Evolutionary conservation across 352 stramenopile species (phyloP).

Genomic region (Phytophthora cryptogea): DNA sequence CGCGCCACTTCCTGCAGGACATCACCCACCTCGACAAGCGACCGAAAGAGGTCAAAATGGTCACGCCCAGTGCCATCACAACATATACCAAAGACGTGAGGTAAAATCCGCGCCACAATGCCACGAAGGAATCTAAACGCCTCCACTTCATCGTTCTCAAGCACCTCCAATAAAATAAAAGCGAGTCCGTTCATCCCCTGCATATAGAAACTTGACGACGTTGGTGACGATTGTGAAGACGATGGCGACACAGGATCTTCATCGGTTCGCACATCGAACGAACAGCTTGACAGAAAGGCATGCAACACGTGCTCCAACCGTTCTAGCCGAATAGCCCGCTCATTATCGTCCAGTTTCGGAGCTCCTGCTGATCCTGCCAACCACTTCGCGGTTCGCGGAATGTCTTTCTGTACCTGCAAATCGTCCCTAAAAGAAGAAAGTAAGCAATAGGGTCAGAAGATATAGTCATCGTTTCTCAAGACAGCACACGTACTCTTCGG

Average conservation of each 20-base stretch:
- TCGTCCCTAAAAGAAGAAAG: slow-evolving; percentile 44
- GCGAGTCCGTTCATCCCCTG: slow-evolving; percentile 87
- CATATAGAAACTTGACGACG: slow-evolving; percentile 71
- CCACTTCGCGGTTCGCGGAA: slow-evolving; percentile 81
- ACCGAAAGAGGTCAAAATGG: slow-evolving; percentile 76
- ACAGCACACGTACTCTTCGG: slow-evolving; percentile 49
- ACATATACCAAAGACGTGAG: slow-evolving; percentile 77
- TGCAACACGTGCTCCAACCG: slow-evolving; percentile 60
- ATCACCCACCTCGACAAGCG: slow-evolving; percentile 69
- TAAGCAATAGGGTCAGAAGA: slow-evolving; percentile 1
- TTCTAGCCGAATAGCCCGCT: slow-evolving; percentile 37
- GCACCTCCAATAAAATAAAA: slow-evolving; percentile 74
- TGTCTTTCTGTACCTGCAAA: slow-evolving; percentile 80
- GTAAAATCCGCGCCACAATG: slow-evolving; percentile 66
- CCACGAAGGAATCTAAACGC: slow-evolving; percentile 70
- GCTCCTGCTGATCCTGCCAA: slow-evolving; percentile 60
- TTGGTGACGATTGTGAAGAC: slow-evolving; percentile 24
- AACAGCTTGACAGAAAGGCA: slow-evolving; percentile 69
- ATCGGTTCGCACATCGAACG: slow-evolving; percentile 48
- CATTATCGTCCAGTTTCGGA: slow-evolving; percentile 45
- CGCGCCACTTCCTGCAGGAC: slow-evolving; percentile 78
- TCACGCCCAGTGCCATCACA: slow-evolving; percentile 43
- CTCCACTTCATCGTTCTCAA: slow-evolving; percentile 55
- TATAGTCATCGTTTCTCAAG: neutral
- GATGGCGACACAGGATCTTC: slow-evolving; percentile 31